Evolutionary conservation across 108 stramenopile genomes (phyloP).

Genomic region (Skeletonema potamos): DNA sequence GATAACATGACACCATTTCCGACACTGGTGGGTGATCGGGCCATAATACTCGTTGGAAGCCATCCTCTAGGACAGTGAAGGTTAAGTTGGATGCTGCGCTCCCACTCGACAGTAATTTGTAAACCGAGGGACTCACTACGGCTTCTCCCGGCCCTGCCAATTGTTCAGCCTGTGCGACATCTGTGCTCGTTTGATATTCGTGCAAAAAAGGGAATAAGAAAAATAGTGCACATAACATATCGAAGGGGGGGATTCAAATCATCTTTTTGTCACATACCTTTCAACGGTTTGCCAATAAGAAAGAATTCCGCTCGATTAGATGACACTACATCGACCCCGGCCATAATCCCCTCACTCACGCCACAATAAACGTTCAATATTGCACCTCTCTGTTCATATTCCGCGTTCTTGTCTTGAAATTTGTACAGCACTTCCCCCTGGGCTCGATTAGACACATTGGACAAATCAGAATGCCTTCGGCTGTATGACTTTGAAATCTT

Average conservation of each 20-base stretch:
- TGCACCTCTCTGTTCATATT: conserved; percentile 21
- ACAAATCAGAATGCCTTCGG: background rate
- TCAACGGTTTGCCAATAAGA: conserved; percentile 26
- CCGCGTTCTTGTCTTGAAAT: conserved; percentile 11
- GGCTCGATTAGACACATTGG: background rate
- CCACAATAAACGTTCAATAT: conserved; percentile 33
- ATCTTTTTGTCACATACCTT: conserved; percentile 1
- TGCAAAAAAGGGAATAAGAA: background rate
- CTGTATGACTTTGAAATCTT: conserved; percentile 19
- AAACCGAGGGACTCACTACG: conserved; percentile 24
- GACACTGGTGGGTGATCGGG: conserved; percentile 1
- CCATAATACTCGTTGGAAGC: conserved; percentile 14
- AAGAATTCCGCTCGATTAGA: conserved; percentile 33
- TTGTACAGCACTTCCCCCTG: conserved; percentile 10
- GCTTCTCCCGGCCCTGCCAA: conserved; percentile 24
- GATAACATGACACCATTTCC: conserved; percentile 9
- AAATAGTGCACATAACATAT: background rate
- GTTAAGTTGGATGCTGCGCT: background rate
- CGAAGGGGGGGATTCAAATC: background rate
- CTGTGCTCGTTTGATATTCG: background rate
- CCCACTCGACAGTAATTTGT: background rate
- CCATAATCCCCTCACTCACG: conserved; percentile 21
- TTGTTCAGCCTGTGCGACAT: conserved; percentile 18
- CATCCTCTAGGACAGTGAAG: conserved; percentile 4
- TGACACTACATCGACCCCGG: conserved; percentile 24